Conservation (phyloP, 2,329 filamentous ascomycete species). For the Colletotrichum costaricense region DNA sequence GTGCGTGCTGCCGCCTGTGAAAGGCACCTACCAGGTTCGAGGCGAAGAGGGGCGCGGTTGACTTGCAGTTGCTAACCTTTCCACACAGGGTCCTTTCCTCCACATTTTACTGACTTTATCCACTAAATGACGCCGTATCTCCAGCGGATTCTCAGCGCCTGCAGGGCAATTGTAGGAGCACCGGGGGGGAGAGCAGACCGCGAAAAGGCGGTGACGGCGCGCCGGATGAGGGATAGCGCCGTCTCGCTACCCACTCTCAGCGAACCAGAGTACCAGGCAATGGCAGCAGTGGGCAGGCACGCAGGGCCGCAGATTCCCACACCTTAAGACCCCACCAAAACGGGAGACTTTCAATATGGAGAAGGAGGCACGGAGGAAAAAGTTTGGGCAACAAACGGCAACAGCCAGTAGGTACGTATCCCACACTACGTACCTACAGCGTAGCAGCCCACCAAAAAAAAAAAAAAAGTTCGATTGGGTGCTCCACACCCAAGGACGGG, state of each 20-base stretch:
- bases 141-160: slow-evolving; percentile 26
- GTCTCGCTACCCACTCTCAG: slow-evolving; percentile 18
- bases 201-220: slow-evolving; percentile 35
- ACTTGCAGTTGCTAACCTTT: slow-evolving; percentile 20
- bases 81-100: slow-evolving; percentile 23
- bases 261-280: slow-evolving; percentile 29
- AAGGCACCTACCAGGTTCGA: background rate
- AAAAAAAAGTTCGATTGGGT: slow-evolving; percentile 28
- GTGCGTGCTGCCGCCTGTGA: too few species aligned
- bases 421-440: too few species aligned
- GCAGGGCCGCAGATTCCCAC: slow-evolving; percentile 1
- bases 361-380: slow-evolving; percentile 41
- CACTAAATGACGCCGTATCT: slow-evolving; percentile 25
- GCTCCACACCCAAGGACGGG: slow-evolving; percentile 14
- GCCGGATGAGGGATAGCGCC: slow-evolving; percentile 15
- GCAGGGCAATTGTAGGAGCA: slow-evolving; percentile 18
- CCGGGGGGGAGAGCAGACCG: slow-evolving; percentile 11
- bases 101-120: slow-evolving; percentile 3
- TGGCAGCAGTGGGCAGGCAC: background rate
- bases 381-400: slow-evolving; percentile 42
- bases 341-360: background rate
- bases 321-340: slow-evolving; percentile 12
- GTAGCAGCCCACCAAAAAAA: background rate
- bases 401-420: background rate
- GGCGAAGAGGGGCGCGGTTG: slow-evolving; percentile 1